Evolutionary conservation across 768 basidiomycete genomes (phyloP).

Genomic region (Crepidotus variabilis): DNA sequence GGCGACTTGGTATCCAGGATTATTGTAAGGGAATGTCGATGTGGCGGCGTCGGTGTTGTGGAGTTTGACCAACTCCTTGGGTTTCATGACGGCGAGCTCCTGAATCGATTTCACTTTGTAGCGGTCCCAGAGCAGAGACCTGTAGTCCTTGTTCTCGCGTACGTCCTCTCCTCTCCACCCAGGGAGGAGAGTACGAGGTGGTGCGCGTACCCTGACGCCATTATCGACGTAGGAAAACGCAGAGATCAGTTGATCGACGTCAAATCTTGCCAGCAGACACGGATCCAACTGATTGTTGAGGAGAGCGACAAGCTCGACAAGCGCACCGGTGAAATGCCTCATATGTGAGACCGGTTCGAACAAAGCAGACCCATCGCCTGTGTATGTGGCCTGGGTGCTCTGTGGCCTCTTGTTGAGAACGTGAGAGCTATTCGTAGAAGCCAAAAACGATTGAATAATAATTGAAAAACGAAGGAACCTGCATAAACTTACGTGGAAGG

Average conservation of each 20-base stretch:
- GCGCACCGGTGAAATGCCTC: neutral
- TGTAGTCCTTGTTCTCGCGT: neutral
- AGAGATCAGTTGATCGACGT: neutral
- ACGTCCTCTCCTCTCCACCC: conserved; percentile 2
- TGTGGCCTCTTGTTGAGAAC: neutral
- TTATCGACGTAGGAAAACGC: neutral
- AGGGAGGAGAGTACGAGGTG: neutral
- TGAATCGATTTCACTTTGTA: neutral
- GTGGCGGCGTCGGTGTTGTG: too few species aligned
- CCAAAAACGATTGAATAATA: too few species aligned
- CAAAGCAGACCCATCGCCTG: neutral
- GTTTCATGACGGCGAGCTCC: neutral
- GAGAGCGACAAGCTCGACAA: neutral
- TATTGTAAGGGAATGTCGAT: too few species aligned
- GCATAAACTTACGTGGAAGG: neutral
- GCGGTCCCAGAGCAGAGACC: neutral
- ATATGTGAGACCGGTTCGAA: neutral
- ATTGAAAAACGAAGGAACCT: neutral
- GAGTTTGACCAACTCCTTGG: too few species aligned
- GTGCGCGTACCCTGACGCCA: neutral
- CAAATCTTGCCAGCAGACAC: neutral
- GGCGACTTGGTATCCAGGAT: too few species aligned
- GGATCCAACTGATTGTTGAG: neutral
- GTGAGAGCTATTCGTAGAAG: neutral
- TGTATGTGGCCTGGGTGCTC: conserved; percentile 3